Base-by-base conservation (phyloP, 2,329 filamentous ascomycete species). In the Alternaria atra region DNA sequence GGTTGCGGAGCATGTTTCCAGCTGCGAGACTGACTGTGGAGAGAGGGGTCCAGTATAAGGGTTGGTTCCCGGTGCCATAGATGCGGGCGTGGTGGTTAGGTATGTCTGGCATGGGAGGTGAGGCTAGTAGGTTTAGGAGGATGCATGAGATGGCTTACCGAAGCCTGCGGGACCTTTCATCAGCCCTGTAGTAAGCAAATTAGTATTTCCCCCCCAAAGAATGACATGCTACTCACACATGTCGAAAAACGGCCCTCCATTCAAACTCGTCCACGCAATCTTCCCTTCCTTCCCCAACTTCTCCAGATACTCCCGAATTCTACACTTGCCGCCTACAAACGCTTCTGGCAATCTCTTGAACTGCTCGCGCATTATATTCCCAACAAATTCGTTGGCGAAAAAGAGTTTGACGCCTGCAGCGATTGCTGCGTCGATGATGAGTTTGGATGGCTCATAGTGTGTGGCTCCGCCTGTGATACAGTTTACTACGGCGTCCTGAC, bases 401-500 rank as follows among this genome's bases (percentile, higher is more conserved):
- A 67, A 77, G 46, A 77, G 66, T 7, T 72, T 73, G 5, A 78
- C 75, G 3, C 69, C 71, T 6, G 75, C 75, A 6, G 69, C 69
- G 20, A 78, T 55, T 0, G 75, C 75, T 0, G 76, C 76, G 47
- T 79, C 75, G 44, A 77, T 73, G 58, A 78, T 72, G 27, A 71
- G 68, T 42, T 80, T 82, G 64, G 86, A 86, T 1, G 83, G 70
- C 1, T 74, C 73, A 60, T 73, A 75, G 25, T 81, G 78, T 17
- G 79, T 78, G 2, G 76, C 74, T n/a, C 79, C 78, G 7, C 81
- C 82, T 25, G 86, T 77, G 3, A 82, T 77, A 17, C 80, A 80
- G 58, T 74, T 77, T 23, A 89, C 75, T 30, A 89, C 76, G 0
- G 84, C 87, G 58, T 89, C 87, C 61, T 87, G 83, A 34, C 82